Evolutionary conservation across 768 basidiomycete species (phyloP).

Genomic region (Leccinum variicolor): DNA sequence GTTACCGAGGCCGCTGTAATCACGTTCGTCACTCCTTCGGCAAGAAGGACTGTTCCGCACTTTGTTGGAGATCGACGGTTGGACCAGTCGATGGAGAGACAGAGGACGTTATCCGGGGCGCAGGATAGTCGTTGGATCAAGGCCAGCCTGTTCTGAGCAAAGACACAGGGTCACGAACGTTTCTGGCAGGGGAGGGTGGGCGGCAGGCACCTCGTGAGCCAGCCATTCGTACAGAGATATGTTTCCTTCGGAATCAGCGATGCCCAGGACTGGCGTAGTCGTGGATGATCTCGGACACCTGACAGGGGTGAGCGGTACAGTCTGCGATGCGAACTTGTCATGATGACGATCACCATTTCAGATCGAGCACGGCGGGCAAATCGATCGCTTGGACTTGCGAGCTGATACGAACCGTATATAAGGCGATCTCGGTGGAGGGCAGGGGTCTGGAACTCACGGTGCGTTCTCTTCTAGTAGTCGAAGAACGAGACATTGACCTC

Average conservation of each 20-base stretch:
- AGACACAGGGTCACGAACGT: background rate
- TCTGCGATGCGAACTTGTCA: background rate
- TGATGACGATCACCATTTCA: constrained; percentile 76
- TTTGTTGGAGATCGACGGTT: constrained; percentile 52
- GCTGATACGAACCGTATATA: constrained; percentile 30
- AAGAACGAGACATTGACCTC: constrained; percentile 75
- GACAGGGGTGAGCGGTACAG: constrained; percentile 4
- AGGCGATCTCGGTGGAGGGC: background rate
- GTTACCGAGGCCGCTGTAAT: constrained; percentile 46
- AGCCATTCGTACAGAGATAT: constrained; percentile 63
- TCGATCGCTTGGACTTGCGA: constrained; percentile 63
- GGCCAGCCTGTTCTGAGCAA: constrained; percentile 38
- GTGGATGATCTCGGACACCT: constrained; percentile 58
- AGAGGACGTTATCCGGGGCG: constrained; percentile 56
- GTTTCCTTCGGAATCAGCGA: constrained; percentile 85
- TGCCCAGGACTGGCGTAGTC: constrained; percentile 51
- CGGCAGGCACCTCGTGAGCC: constrained; percentile 38
- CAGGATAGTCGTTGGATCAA: constrained; percentile 45
- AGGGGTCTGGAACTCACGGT: constrained; percentile 33
- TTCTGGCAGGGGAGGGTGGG: background rate
- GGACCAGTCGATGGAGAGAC: constrained; percentile 93
- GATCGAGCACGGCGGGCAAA: constrained; percentile 82
- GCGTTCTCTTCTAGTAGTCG: constrained; percentile 37
- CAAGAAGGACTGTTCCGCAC: constrained; percentile 34
- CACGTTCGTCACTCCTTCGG: background rate